Base-by-base conservation (phyloP, 2,329 filamentous ascomycete genomes). In the Pezizomycotina sp. region DNA sequence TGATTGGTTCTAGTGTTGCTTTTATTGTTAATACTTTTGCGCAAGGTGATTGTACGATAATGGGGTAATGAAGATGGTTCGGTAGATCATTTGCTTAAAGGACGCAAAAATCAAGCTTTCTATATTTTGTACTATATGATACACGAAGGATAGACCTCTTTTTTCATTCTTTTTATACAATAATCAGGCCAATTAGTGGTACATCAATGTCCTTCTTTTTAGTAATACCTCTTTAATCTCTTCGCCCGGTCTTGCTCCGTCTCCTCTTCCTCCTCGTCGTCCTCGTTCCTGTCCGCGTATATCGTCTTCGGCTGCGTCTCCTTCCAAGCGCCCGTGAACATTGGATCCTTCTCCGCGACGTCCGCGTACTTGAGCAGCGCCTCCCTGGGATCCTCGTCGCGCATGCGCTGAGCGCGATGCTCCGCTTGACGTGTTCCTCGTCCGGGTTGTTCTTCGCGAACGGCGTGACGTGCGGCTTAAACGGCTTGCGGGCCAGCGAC, bases 321-420 rank as follows among this genome's bases (percentile, higher is more conserved):
- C 53, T 77, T 78, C 79, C 83, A 98, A 10, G 84, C 89, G 48
- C 79, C 81, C 19, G 89, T 98, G 54, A 95, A 98, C 51, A 92
- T 68, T 1, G 84, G 86, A 55, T 95, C 84, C 55, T 81, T 86
- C 58, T 92, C 74, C 8, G 84, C 83, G 54, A 91, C 76, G 36
- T 92, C 81, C 23, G 83, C 86, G 63, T 95, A 98, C 61, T 91
- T 93, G 42, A 98, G 61, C 53, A 98, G 61, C 28, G 89, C 89
- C 58, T 92, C 89, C 46, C 89, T 66, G 0, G 89, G 89, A 61
- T 98, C 89, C 56, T 98, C 89, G 57, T 98, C 84, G 30, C 92
- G 67, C 81, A 98, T 92, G 45, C 72, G 45, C 82, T 86, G 8
- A 95, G 66, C 18, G 84, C 82, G 34, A 95, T 92, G 47, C 79